Evolutionary conservation across 805 yeast species (phyloP).

Genomic region (Hanseniaspora lindneri): DNA sequence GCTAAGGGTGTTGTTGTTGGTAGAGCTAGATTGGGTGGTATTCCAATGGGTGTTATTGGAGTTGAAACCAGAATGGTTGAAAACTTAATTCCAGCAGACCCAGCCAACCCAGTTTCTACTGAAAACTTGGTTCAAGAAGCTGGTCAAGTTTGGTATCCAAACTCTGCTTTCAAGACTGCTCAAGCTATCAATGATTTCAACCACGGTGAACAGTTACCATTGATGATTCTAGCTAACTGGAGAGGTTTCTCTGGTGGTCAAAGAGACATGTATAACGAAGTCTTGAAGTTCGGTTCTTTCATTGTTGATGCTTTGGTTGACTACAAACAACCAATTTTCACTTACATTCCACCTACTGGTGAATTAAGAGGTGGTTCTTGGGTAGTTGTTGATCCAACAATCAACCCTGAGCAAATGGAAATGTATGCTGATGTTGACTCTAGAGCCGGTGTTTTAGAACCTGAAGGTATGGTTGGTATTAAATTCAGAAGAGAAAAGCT

Average conservation of each 20-base stretch:
- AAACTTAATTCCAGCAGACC: constrained; percentile 90
- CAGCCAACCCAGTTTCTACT: constrained; percentile 92
- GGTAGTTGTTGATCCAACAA: constrained; percentile 99
- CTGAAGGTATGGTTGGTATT: constrained; percentile 98
- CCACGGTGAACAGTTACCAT: constrained; percentile 93
- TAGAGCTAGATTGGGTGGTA: constrained; percentile 97
- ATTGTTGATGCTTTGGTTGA: constrained; percentile 95
- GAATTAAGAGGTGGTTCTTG: constrained; percentile 99
- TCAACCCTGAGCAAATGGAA: constrained; percentile 95
- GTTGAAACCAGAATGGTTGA: constrained; percentile 89
- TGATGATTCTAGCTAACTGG: constrained; percentile 98
- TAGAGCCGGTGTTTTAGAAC: constrained; percentile 96
- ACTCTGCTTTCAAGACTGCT: constrained; percentile 97
- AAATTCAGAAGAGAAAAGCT: constrained; percentile 91
- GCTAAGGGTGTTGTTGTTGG: constrained; percentile 98
- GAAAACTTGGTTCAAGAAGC: constrained; percentile 85
- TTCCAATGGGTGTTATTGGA: constrained; percentile 95
- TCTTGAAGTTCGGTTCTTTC: constrained; percentile 88
- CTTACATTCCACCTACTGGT: constrained; percentile 95
- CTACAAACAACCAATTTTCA: constrained; percentile 91
- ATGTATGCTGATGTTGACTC: constrained; percentile 96
- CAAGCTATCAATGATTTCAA: constrained; percentile 97
- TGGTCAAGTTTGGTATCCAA: constrained; percentile 99
- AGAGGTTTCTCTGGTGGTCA: constrained; percentile 99
- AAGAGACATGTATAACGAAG: constrained; percentile 98